phyloP scores from a whole-genome alignment of 2,329 filamentous ascomycete species.

The Phialemonium atrogriseum region DNA sequence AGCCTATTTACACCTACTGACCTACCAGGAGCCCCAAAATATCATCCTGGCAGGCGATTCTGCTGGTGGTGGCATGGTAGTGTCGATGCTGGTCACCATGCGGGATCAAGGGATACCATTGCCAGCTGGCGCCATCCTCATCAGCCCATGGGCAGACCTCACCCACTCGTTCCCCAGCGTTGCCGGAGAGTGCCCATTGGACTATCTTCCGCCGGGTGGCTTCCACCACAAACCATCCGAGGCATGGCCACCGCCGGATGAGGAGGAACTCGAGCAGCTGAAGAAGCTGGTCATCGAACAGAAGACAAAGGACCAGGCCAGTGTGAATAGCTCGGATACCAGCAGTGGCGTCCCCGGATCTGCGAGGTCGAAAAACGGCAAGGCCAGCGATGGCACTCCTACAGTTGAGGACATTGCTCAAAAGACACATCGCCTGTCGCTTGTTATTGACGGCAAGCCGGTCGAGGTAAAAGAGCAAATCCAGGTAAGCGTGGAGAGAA shows the following conservation, averaged over 20 bases:
- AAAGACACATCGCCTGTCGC: constrained; percentile 36
- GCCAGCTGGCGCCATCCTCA: constrained; percentile 81
- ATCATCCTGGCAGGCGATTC: constrained; percentile 90
- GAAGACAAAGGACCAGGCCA: constrained; percentile 12
- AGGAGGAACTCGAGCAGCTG: constrained; percentile 58
- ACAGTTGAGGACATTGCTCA: constrained; percentile 14
- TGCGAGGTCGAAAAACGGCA: too few species aligned
- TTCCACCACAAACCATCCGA: constrained; percentile 86
- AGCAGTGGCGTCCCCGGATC: constrained; percentile 2
- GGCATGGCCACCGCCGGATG: constrained; percentile 87
- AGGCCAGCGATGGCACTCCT: constrained; percentile 8
- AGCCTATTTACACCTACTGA: constrained; percentile 75
- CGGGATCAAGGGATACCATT: constrained; percentile 77
- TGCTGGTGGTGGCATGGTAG: constrained; percentile 82
- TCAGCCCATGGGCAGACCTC: constrained; percentile 93
- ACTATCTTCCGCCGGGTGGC: constrained; percentile 82
- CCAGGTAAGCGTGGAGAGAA: too few species aligned
- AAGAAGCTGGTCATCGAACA: constrained; percentile 34
- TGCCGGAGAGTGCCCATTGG: constrained; percentile 59
- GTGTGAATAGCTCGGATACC: constrained; percentile 4
- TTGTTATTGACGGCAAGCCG: constrained; percentile 62
- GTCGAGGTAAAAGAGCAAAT: constrained; percentile 84
- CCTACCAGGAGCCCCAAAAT: constrained; percentile 65
- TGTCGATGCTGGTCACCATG: constrained; percentile 70
- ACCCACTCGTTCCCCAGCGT: constrained; percentile 94